Conservation (phyloP, 768 basidiomycete species). For the Termitomyces sp. region DNA sequence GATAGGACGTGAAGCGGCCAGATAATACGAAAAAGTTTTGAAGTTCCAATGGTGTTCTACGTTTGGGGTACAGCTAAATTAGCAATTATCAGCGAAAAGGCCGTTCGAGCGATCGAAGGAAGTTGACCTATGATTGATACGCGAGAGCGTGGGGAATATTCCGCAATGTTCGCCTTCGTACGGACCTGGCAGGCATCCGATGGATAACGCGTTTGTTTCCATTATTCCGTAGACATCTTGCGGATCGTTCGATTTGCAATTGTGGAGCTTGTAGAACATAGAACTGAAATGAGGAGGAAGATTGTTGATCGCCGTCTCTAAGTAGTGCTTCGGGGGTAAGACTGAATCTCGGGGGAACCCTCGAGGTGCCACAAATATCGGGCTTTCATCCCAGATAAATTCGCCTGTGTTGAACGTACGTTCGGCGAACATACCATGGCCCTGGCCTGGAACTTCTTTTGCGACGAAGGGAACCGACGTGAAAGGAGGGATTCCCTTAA, state of each 20-base stretch:
- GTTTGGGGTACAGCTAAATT: slow-evolving; percentile 13
- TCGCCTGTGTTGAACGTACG: slow-evolving; percentile 7
- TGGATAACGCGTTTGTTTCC: slow-evolving; percentile 8
- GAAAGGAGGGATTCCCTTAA: background rate
- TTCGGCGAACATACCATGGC: slow-evolving; percentile 5
- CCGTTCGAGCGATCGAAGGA: background rate
- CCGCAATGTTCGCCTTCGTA: slow-evolving; percentile 3
- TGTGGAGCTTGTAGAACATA: slow-evolving; percentile 3
- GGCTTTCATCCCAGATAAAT: slow-evolving; percentile 6
- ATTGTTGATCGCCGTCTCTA: background rate
- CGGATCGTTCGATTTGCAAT: slow-evolving; percentile 7
- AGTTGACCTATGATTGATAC: slow-evolving; percentile 14
- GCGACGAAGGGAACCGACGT: background rate
- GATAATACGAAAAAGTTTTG: background rate
- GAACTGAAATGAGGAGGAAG: background rate
- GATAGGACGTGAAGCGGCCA: slow-evolving; percentile 14
- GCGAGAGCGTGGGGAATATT: slow-evolving; percentile 2
- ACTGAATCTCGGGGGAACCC: background rate
- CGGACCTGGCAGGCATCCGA: slow-evolving; percentile 12
- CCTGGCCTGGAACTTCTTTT: slow-evolving; percentile 5
- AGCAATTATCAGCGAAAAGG: background rate
- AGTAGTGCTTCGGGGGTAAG: background rate
- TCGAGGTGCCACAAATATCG: slow-evolving; percentile 1
- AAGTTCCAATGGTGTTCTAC: slow-evolving; percentile 8
- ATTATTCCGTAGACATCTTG: slow-evolving; percentile 5